A percentile compares a stretch with the other conserved stretches of the same genome.
phyloP scores from a whole-genome alignment of 208 protist genomes.

The Herpetomonas muscarum region DNA sequence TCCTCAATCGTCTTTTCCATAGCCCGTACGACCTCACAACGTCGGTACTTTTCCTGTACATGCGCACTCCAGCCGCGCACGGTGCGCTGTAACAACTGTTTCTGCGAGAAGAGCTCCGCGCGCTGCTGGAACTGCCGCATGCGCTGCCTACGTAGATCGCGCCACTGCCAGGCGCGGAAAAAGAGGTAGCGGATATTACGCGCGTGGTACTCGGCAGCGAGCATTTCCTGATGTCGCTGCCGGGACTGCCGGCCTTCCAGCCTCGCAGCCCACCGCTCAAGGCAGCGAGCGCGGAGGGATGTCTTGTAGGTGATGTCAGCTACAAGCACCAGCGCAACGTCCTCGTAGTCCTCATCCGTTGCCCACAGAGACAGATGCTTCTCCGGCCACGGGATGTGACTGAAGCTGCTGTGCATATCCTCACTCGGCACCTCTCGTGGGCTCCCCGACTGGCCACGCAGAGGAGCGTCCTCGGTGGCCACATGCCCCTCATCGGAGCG shows the following conservation, averaged over 20 bases:
- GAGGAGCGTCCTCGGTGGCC: no score
- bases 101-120: background rate
- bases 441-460: no score
- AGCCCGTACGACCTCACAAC: no score
- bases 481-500: no score
- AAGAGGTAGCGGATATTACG: conserved; percentile 32
- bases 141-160: conserved; percentile 5
- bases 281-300: conserved; percentile 11
- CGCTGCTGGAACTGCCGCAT: background rate
- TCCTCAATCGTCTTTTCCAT: no score
- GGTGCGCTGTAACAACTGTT: background rate
- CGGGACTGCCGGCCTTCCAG: background rate
- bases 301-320: conserved; percentile 33
- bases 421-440: no score
- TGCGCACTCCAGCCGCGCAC: no score
- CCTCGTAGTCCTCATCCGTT: background rate
- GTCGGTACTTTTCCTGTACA: no score
- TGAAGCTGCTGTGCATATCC: no score
- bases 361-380: no score
- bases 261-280: conserved; percentile 19
- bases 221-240: conserved; percentile 12
- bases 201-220: conserved; percentile 33
- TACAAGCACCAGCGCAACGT: conserved; percentile 26
- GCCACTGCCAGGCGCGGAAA: conserved; percentile 69
- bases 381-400: no score